Percentiles rank a stretch among this genome's conserved stretches.
Conservation (phyloP, 306 rosid genomes). For the Lathyrus sativus region DNA sequence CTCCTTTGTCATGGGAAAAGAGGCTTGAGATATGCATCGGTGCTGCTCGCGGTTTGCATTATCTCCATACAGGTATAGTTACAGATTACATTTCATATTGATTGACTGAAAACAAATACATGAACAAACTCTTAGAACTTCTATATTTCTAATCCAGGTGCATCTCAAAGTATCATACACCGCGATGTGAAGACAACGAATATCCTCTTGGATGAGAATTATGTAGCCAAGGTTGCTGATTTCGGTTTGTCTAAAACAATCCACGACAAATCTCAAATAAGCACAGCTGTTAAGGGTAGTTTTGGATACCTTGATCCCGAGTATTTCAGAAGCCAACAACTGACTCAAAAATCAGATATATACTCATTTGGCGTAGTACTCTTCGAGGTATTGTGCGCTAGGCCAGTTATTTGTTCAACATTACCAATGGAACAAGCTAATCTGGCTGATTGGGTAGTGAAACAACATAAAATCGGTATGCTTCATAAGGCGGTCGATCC, state of each 20-base stretch:
- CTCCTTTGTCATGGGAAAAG: conserved; percentile 73
- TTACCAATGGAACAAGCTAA: conserved; percentile 63
- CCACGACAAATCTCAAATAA: conserved; percentile 71
- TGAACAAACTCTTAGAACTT: neutral
- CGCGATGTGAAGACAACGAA: conserved; percentile 90
- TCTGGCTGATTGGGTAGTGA: conserved; percentile 74
- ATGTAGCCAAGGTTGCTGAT: conserved; percentile 77
- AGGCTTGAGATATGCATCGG: conserved; percentile 85
- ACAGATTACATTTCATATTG: neutral
- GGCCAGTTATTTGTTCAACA: conserved; percentile 56
- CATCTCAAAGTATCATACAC: conserved; percentile 73
- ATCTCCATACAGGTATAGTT: conserved; percentile 75
- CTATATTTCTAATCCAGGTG: conserved; percentile 41
- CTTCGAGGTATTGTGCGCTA: conserved; percentile 67
- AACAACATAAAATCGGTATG: conserved; percentile 50
- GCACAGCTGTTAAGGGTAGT: conserved; percentile 94
- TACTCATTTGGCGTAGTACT: conserved; percentile 92
- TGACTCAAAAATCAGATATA: conserved; percentile 80
- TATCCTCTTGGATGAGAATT: conserved; percentile 77
- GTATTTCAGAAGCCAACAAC: conserved; percentile 68
- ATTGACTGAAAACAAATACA: too few relatives aligned
- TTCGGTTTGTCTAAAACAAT: conserved; percentile 78
- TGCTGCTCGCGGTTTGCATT: conserved; percentile 82
- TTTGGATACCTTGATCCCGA: conserved; percentile 92
- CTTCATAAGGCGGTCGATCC: conserved; percentile 58